Evolutionary conservation across 371 early-diverging fungal species (phyloP), one percentile per base, ranked within the genome.

Genomic region (Zancudomyces culisetae): DNA sequence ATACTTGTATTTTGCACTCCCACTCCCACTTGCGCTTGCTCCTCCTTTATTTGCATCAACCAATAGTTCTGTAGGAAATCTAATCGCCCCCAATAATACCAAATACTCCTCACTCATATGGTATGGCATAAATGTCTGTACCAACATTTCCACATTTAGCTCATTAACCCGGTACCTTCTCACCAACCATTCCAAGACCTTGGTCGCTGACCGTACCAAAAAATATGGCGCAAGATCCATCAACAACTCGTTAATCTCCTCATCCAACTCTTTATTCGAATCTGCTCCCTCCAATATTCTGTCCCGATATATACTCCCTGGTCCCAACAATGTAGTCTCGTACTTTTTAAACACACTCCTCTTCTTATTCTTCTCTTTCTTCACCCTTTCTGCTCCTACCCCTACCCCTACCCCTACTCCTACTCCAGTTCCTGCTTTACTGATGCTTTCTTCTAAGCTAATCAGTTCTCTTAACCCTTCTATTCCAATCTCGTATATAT

Each of bases 151-250:
- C 15, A 87, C 70, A 55, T 93, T 95, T 68, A 81, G 79, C 60
- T 87, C 81, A 50, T 95, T 71, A 54, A 87, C 77, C 43, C 84
- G 73, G 73, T 91, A 93, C 29, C 92, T 77, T 46, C 92, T 78
- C 21, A 94, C 69, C 46, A 96, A 74, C 85, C 92, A 96, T 68
- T 96, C 97, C 20, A 93, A 59, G 0, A 80, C 84, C 62, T 90
- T 89, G 49, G 83, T 82, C 1, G 91, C 77, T 3, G 85, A 77
- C 51, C 78, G 77, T 27, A 82, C 66, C 47, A 90, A 60, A 57
- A 91, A 85, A 64, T 87, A 80, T 18, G 85, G 90, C 12, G 87
- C 84, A 21, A 94, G 56, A 21, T 75, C 74, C 19, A 70, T 70
- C 40, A 94, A 59, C 51, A 93, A 88, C 29, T 69, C 53, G 3